These are phyloP conservation scores for Sporodiniella umbellata DNA, from an alignment of 371 early-diverging fungal genomes.

Conservation along the genomic window DNA sequence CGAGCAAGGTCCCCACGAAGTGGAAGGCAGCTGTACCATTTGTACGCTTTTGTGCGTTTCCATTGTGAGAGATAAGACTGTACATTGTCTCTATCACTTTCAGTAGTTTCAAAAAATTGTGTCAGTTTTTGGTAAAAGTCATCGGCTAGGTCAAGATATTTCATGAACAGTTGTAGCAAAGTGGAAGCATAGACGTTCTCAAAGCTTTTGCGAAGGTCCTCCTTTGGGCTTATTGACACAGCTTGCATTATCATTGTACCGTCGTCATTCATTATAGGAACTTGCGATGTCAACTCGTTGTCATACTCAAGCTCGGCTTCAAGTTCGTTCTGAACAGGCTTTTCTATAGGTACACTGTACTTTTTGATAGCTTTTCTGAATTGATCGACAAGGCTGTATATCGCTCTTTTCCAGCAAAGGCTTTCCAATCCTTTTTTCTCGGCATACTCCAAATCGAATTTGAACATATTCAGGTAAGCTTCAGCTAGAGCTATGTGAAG, in stretches of 20 bases:
- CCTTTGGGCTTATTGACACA: constrained; percentile 1
- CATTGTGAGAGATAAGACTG: constrained; percentile 26
- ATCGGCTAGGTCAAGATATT: constrained; percentile 37
- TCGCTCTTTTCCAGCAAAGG: constrained; percentile 63
- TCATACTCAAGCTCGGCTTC: constrained; percentile 4
- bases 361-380: constrained; percentile 49
- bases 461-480: constrained; percentile 49
- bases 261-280: constrained; percentile 11
- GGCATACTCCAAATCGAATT: constrained; percentile 50
- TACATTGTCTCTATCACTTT: constrained; percentile 2
- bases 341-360: constrained; percentile 1
- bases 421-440: constrained; percentile 59
- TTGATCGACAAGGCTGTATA: constrained; percentile 60
- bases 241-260: constrained; percentile 16
- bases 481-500: constrained; percentile 38
- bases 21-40: constrained; percentile 55
- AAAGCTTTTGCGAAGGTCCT: too few species aligned
- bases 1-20: constrained; percentile 59
- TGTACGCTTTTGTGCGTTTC: constrained; percentile 32
- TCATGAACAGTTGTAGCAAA: constrained; percentile 13
- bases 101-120: constrained; percentile 32
- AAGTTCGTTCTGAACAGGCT: constrained; percentile 2
- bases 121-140: constrained; percentile 43
- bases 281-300: constrained; percentile 12
- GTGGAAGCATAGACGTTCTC: constrained; percentile 1